Conservation (phyloP, 306 rosid genomes). For the Crataegus laevigata region DNA sequence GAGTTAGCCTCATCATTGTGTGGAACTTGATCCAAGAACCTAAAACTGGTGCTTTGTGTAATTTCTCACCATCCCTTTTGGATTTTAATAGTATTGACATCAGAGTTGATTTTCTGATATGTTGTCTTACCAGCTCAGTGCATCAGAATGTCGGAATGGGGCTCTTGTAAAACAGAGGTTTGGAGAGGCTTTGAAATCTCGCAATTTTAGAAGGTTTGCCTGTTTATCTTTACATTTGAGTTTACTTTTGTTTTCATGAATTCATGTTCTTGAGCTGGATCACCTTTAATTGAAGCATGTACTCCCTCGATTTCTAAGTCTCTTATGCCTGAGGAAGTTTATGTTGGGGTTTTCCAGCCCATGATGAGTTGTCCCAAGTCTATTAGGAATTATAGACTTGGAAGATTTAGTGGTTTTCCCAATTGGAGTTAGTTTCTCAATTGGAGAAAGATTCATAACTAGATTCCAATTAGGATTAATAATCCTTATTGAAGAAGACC, state of each 20-base stretch:
- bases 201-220: conserved; percentile 47
- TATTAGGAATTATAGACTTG: too few species aligned
- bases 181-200: conserved; percentile 66
- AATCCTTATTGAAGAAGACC: too few species aligned
- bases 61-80: conserved; percentile 7
- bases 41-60: not conserved
- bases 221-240: conserved; percentile 9
- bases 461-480: too few species aligned
- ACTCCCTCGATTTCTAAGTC: too few species aligned
- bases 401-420: too few species aligned
- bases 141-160: conserved; percentile 74
- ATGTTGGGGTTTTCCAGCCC: too few species aligned
- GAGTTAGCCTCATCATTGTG: not conserved
- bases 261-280: not conserved
- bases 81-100: not conserved
- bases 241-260: conserved; percentile 2
- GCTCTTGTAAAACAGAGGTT: conserved; percentile 53
- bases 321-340: too few species aligned
- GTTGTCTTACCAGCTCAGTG: conserved; percentile 52
- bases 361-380: too few species aligned
- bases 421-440: too few species aligned
- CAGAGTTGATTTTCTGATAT: not conserved
- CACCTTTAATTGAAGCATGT: too few species aligned
- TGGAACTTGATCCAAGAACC: not conserved
- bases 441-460: too few species aligned